These are phyloP conservation scores for Trichosanthes cucumerina DNA, from an alignment of 306 rosid genomes.

Conservation along the genomic window DNA sequence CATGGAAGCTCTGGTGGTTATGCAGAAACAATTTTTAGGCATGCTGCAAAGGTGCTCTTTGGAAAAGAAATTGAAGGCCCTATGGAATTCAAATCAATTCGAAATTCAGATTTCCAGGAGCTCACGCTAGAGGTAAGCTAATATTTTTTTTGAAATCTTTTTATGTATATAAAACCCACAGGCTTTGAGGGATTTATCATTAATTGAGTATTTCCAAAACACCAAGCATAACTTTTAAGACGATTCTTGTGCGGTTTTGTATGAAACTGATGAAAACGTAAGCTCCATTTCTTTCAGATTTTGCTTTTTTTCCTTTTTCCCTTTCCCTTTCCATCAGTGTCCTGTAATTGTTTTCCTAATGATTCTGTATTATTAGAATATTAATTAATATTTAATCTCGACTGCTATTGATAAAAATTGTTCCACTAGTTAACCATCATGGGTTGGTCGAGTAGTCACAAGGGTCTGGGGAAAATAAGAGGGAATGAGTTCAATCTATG, in stretches of 20 bases:
- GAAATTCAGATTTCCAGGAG: conserved; percentile 84
- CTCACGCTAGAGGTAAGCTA: conserved; percentile 63
- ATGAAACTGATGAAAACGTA: conserved; percentile 1
- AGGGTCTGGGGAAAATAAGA: too few species aligned
- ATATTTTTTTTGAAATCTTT: background rate
- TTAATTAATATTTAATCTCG: background rate
- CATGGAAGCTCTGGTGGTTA: conserved; percentile 89
- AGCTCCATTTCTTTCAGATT: background rate
- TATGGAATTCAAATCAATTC: conserved; percentile 50
- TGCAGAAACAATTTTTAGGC: conserved; percentile 70
- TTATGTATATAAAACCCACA: background rate
- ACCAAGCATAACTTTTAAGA: background rate
- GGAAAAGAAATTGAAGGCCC: conserved; percentile 69
- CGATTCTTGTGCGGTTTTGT: background rate
- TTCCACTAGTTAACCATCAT: background rate
- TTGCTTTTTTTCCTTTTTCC: background rate
- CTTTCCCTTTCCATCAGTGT: too few species aligned
- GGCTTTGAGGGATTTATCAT: background rate
- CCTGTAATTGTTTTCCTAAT: background rate
- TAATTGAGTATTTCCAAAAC: background rate
- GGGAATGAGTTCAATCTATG: too few species aligned
- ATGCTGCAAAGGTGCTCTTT: conserved; percentile 66
- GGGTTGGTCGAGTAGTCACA: too few species aligned
- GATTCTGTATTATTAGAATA: background rate
- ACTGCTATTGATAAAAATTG: background rate